Evolutionary conservation across 176 grass and related monocot species (phyloP).

Genomic region (Pontederia paniculata): DNA sequence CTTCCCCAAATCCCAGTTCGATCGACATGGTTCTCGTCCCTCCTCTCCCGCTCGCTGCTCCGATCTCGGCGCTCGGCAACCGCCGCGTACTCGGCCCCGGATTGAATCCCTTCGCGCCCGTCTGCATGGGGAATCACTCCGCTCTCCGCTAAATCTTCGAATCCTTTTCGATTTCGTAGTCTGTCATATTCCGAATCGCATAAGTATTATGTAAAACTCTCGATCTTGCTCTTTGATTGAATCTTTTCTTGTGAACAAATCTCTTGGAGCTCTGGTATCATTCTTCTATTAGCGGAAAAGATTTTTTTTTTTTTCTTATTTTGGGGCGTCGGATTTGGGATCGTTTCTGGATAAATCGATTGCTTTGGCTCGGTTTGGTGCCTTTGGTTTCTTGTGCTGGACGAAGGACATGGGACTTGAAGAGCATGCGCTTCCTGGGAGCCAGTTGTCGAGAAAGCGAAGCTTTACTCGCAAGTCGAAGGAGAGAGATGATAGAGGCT

Average conservation of each 20-base stretch:
- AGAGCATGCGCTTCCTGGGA: slow-evolving; percentile 10
- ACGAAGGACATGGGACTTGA: slow-evolving; percentile 32
- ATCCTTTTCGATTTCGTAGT: not conserved
- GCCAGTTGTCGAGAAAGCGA: slow-evolving; percentile 16
- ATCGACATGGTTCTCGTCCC: slow-evolving; percentile 38
- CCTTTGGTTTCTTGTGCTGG: not conserved
- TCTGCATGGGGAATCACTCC: slow-evolving; percentile 81
- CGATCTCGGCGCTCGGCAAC: slow-evolving; percentile 35
- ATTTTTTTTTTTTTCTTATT: not conserved
- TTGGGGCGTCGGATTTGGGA: not conserved
- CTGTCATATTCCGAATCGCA: too few relatives aligned
- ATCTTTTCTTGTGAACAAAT: not conserved
- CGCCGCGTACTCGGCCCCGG: slow-evolving; percentile 71
- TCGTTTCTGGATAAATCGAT: too few relatives aligned
- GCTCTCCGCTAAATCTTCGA: slow-evolving; percentile 40
- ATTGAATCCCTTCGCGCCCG: slow-evolving; percentile 84
- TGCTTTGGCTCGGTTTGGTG: not conserved
- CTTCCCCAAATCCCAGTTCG: too few relatives aligned
- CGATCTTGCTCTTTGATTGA: not conserved
- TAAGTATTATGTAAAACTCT: slow-evolving; percentile 34
- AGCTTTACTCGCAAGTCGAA: slow-evolving; percentile 15
- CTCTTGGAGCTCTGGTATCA: not conserved
- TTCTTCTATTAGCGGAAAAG: not conserved
- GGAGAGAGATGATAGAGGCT: slow-evolving; percentile 56
- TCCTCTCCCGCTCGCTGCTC: slow-evolving; percentile 3